Evolutionary conservation across 1,284 basidiomycete genomes (phyloP), one percentile per base, ranked within the genome.

Genomic region (Prillingera fragicola): DNA sequence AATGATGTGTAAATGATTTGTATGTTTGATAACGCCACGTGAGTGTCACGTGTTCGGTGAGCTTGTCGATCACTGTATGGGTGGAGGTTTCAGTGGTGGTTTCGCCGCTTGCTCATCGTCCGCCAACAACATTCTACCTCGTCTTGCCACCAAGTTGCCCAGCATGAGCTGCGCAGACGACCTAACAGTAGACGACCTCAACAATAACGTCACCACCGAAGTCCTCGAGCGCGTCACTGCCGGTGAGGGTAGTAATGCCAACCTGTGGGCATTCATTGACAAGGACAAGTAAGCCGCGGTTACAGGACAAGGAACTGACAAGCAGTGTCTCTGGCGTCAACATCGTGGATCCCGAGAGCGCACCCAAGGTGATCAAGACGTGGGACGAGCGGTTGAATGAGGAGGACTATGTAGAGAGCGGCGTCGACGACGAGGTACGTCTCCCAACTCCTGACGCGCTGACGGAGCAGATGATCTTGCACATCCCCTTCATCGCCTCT

Each of bases 151-250:
- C n/a, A 26, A n/a, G 4, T 10, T 15, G 14, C 13, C 18, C 48
- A 42, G 33, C n/a, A 72, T 72, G 70, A 65, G 54, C 53, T 72
- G 70, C 51, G 63, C 66, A 40, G 70, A 70, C 58, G 70, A 72
- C 47, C 64, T 72, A 8, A 72, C 69, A 3, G 48, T 61, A 6
- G 65, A 67, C 27, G 69, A 70, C 41, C 51, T 72, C 26, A 62
- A 56, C 23, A 56, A 54, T 13, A 46, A 48, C 22, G 62, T 63
- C 35, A 50, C 65, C 4, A 45, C 61, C 2, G 47, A 65, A 18
- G 69, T 72, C 2, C 60, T 70, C 21, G 69, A 70, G 48, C 56
- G 70, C 31, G 62, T 70, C 7, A 59, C 64, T 2, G 70, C 63
- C 7, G 70, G 69, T 22, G 60, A 62, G 45, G 69, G 68, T 13